Base-by-base conservation (phyloP, 2,329 filamentous ascomycete species). In the Ophiostoma australiae region DNA sequence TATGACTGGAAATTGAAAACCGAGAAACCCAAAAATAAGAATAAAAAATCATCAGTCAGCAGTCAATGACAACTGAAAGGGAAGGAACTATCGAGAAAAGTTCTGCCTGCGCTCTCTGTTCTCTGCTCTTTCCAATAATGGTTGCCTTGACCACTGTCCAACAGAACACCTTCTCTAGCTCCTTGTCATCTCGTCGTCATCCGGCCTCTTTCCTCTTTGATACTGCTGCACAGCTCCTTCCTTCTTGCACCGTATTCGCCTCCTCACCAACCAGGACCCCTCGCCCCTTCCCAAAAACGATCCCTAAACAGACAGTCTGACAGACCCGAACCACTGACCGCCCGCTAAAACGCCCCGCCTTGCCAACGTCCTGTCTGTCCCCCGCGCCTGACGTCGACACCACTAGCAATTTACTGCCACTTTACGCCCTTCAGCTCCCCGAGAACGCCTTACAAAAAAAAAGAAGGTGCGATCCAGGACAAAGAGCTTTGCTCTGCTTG, bases 271-370 rank as follows among this genome's bases (percentile, higher is more conserved):
- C 15, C 15, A 23, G 10, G 15, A 63, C 31, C 15, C 67, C 11
- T 69, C 7, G 58, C 13, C 37, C 67, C 58, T 69, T 69, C 67
- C 67, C 61, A 41, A 39, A 39, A 67, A 61, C 35, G 39, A n/a
- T 31, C 48, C 69, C 41, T 63, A 44, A 65, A 68, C 44, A 4
- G 23, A 31, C 27, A 31, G 27, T 31, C 3, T 31, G 27, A 31
- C 27, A 31, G 27, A n/a, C 67, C 58, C 41, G 11, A 66, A 55
- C 33, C 23, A 67, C 35, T 67, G 67, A 70, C 68, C 68, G 70
- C 68, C 70, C 70, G 68, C 65, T 44, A 58, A 17, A 15, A 37
- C 67, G 41, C 68, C 70, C 70, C 70, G 63, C 70, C 68, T 67
- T 58, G 3, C 23, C 67, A 65, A 44, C 10, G 31, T 2, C n/a